A percentile compares a stretch with the other conserved stretches of the same genome.
These are phyloP conservation scores for Tephrocybe sp. DNA, from an alignment of 768 basidiomycete species.

Conservation along the genomic window DNA sequence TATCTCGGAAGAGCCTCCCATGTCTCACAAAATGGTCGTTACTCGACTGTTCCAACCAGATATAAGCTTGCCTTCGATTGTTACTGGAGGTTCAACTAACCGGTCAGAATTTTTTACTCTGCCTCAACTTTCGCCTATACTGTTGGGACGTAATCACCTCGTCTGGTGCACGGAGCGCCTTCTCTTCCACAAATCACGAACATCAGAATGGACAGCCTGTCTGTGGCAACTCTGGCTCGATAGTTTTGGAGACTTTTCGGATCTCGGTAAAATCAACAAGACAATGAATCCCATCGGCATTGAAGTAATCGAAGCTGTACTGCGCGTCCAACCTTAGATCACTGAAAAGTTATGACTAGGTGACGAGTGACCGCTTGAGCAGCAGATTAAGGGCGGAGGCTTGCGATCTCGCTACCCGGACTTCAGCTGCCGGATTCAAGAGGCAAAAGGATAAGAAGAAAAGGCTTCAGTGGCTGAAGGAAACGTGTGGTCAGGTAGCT, in stretches of 20 bases:
- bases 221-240: conserved; percentile 64
- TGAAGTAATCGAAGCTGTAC: conserved; percentile 5
- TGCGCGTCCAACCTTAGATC: neutral
- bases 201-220: conserved; percentile 60
- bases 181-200: conserved; percentile 41
- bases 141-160: conserved; percentile 40
- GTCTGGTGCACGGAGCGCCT: conserved; percentile 64
- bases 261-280: conserved; percentile 21
- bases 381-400: conserved; percentile 48
- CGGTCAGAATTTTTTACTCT: conserved; percentile 32
- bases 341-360: neutral
- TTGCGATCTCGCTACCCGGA: conserved; percentile 47
- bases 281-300: neutral
- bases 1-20: conserved; percentile 24
- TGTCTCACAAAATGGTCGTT: conserved; percentile 16
- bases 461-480: conserved; percentile 52
- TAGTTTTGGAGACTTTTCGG: conserved; percentile 38
- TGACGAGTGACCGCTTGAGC: conserved; percentile 33
- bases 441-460: conserved; percentile 34
- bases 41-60: conserved; percentile 2
- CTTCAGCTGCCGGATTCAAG: conserved; percentile 30
- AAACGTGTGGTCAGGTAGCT: conserved; percentile 49
- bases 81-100: conserved; percentile 24
- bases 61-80: conserved; percentile 16
- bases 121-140: conserved; percentile 40